These are phyloP conservation scores for Syzygium jambos DNA, from an alignment of 345 rosid species.

Conservation along the genomic window DNA sequence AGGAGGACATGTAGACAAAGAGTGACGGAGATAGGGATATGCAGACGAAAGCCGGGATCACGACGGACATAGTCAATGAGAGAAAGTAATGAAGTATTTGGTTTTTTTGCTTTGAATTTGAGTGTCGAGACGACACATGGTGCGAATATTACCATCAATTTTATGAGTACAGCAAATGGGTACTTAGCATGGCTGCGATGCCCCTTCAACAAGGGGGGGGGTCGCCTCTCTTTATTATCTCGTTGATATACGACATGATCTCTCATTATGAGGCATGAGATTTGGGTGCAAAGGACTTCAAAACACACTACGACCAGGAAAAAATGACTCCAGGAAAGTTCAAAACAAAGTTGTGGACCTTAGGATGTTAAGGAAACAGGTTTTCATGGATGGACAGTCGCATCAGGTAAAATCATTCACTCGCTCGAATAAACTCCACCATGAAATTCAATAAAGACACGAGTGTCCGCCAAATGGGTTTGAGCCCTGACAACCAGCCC, in stretches of 20 bases:
- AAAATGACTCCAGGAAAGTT: not conserved
- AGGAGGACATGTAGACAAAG: no score
- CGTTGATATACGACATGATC: not conserved
- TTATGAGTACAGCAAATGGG: no score
- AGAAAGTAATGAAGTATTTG: no score
- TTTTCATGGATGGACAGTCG: not conserved
- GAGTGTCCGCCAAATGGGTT: not conserved
- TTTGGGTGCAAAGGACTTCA: not conserved
- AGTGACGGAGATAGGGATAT: no score
- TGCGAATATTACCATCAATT: no score
- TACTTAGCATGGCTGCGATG: no score
- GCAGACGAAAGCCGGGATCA: no score
- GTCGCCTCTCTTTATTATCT: no score
- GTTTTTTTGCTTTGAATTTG: no score
- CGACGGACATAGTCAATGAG: no score
- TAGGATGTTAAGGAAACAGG: not conserved
- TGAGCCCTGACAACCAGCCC: not conserved
- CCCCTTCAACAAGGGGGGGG: no score
- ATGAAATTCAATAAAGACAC: not conserved
- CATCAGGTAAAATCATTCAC: not conserved
- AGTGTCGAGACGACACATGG: no score
- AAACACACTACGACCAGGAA: not conserved
- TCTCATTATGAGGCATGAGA: not conserved
- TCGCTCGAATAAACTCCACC: not conserved
- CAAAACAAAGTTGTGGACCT: not conserved